Base-by-base conservation (phyloP, 139 green algal genomes). In the Desmodesmus armatus region DNA sequence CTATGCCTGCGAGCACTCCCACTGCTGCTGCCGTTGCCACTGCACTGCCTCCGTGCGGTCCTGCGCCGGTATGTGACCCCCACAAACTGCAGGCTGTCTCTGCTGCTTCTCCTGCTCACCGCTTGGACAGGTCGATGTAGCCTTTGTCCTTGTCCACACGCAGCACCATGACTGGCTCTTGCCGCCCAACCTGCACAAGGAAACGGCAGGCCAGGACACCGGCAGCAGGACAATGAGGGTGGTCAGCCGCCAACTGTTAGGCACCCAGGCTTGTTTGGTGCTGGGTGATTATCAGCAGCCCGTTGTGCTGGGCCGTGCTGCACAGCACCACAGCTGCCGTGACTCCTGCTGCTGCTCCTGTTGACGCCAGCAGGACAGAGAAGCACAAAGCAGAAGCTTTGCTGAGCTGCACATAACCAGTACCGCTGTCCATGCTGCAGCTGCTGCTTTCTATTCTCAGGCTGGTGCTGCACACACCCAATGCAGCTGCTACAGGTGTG, bases 141-240 rank as follows among this genome's bases (percentile, higher is more conserved):
- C 97, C 97, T 90, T 99, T 99, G 81, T 99, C 97, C 82, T 99
- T 98, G 90, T 99, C 97, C 80, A 99, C 97, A 89, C 97, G 95
- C 58, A 99, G 93, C 77, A 99, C 97, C 98, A 99, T 99, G n/a
- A 99, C 97, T 0, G 97, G 96, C 85, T 99, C 98, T 90, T 99
- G 95, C 27, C 97, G 87, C 11, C 97, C 97, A 25, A 99, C 96
- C 94, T 97, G 89, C 33, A 13, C 21, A 25, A 63, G 47, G 21
- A n/a, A 62, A 55, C 51, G 31, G 33, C 81, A 67, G n/a, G 21
- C n/a, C n/a, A n/a, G n/a, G 53, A 66, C 40, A 77, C 27, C 39
- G 53, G 33, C 65, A 62, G 41, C 29, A 70, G 73, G 33, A 43
- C 60, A 72, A 65, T 13, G 25, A 5, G 11, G 72, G 40, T 15